These are phyloP conservation scores for Handroanthus guayacan DNA, from an alignment of 257 asterid species.

Conservation along the genomic window DNA sequence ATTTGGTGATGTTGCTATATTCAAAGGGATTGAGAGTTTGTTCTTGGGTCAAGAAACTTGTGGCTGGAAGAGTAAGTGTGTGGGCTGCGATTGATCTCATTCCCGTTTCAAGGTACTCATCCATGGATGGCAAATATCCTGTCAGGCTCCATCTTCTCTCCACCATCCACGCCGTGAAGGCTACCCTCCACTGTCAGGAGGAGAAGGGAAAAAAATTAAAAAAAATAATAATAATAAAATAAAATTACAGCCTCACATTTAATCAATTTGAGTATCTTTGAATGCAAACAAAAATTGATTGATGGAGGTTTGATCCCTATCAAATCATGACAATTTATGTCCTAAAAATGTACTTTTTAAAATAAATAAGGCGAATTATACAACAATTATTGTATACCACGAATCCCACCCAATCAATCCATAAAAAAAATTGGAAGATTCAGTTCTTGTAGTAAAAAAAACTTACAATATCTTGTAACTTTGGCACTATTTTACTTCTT, in stretches of 20 bases:
- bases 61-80: constrained; percentile 50
- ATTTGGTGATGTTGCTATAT: constrained; percentile 50
- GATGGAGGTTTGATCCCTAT: no score
- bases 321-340: no score
- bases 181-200: constrained; percentile 58
- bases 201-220: not conserved
- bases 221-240: not conserved
- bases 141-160: constrained; percentile 60
- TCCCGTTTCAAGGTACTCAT: constrained; percentile 56
- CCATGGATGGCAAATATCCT: constrained; percentile 50
- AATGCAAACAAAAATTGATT: no score
- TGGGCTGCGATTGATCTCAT: constrained; percentile 55
- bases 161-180: constrained; percentile 67
- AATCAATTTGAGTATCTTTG: no score
- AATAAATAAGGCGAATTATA: no score
- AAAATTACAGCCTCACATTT: not conserved
- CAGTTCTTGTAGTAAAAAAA: not conserved
- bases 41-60: constrained; percentile 35
- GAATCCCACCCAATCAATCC: no score
- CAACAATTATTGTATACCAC: no score
- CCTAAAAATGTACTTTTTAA: no score
- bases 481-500: constrained; percentile 25
- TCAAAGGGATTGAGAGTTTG: constrained; percentile 21
- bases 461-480: constrained; percentile 56
- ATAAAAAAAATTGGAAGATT: no score